These are phyloP conservation scores for Exophiala bonariae DNA, from an alignment of 2,329 filamentous ascomycete species.

Conservation along the genomic window DNA sequence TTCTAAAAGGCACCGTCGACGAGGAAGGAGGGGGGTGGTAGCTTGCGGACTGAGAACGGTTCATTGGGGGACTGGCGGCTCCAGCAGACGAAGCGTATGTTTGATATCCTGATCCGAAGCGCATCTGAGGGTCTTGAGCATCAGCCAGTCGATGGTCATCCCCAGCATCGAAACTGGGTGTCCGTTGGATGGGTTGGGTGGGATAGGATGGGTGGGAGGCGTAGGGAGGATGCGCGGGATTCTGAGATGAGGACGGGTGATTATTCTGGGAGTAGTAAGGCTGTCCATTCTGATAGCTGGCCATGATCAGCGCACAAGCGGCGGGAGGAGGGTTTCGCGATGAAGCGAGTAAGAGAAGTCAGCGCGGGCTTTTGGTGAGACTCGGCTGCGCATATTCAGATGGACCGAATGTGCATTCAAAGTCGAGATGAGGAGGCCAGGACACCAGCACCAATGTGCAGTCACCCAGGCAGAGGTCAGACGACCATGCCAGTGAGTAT, in stretches of 20 bases:
- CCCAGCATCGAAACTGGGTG: conserved; percentile 73
- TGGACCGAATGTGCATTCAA: too few species aligned
- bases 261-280: conserved; percentile 44
- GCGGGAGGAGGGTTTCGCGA: conserved; percentile 4
- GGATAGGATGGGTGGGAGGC: conserved; percentile 29
- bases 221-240: conserved; percentile 44
- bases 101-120: conserved; percentile 13
- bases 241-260: conserved; percentile 34
- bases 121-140: conserved; percentile 26
- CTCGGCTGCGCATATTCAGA: conserved; percentile 21
- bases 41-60: conserved; percentile 33
- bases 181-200: conserved; percentile 50
- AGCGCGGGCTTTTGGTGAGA: conserved; percentile 14
- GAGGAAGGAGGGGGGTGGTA: conserved; percentile 31
- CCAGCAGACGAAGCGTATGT: conserved; percentile 8
- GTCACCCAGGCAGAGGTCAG: conserved; percentile 6
- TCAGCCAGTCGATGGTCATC: conserved; percentile 64
- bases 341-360: conserved; percentile 15
- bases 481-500: too few species aligned
- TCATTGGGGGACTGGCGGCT: conserved; percentile 28
- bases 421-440: neutral
- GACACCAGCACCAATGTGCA: conserved; percentile 1
- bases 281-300: conserved; percentile 57
- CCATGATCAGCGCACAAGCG: conserved; percentile 42
- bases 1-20: conserved; percentile 38